These are phyloP conservation scores for Coniella vitis DNA, from an alignment of 2,329 filamentous ascomycete species.

Conservation along the genomic window DNA sequence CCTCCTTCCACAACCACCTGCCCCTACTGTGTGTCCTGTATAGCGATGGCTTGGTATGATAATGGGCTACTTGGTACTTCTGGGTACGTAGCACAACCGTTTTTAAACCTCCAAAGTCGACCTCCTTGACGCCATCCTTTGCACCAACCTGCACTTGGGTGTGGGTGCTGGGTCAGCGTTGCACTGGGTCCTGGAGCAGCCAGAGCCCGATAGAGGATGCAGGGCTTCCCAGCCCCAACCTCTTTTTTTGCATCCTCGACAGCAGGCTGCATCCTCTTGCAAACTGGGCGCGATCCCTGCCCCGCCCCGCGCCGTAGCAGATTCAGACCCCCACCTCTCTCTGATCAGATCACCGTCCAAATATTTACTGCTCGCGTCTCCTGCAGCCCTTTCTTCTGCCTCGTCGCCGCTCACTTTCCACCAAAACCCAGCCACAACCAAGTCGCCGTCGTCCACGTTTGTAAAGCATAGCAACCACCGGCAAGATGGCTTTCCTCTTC, in stretches of 20 bases:
- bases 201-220: background rate
- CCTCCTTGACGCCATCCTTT: background rate
- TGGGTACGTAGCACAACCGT: too few species aligned
- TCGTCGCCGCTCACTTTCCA: too few species aligned
- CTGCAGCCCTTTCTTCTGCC: background rate
- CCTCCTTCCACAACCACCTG: too few species aligned
- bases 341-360: background rate
- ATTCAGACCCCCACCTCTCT: background rate
- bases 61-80: too few species aligned
- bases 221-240: background rate
- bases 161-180: background rate
- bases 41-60: too few species aligned
- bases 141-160: background rate
- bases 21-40: too few species aligned
- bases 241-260: background rate
- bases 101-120: too few species aligned
- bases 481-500: conserved; percentile 48
- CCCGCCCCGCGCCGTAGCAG: conserved; percentile 1
- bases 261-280: background rate
- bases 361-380: too few species aligned
- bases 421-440: background rate
- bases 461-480: background rate
- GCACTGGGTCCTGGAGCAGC: background rate
- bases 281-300: conserved; percentile 21
- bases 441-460: background rate